These are phyloP conservation scores for Pseudopyricularia cyperi DNA, from an alignment of 2,329 filamentous ascomycete genomes.

Conservation along the genomic window DNA sequence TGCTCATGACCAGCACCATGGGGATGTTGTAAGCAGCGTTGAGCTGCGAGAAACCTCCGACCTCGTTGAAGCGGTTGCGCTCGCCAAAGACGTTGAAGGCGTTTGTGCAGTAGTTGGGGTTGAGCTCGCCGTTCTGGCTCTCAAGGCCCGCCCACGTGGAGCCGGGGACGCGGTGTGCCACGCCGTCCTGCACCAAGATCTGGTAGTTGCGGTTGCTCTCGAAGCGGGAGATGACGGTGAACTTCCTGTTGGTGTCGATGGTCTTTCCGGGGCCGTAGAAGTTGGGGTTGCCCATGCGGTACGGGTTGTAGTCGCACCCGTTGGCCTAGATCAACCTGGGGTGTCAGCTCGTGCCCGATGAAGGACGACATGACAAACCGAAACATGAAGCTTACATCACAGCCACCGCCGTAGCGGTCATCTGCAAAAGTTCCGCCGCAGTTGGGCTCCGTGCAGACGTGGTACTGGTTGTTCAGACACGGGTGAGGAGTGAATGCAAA, in stretches of 20 bases:
- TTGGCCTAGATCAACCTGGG: no score
- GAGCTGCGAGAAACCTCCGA: constrained; percentile 41
- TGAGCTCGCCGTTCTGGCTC: constrained; percentile 27
- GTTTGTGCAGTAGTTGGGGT: constrained; percentile 37
- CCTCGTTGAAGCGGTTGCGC: constrained; percentile 32
- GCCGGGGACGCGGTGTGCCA: constrained; percentile 33
- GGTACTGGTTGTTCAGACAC: constrained; percentile 34
- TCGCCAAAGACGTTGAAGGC: constrained; percentile 41
- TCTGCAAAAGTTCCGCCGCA: constrained; percentile 35
- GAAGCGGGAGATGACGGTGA: constrained; percentile 52
- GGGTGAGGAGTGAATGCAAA: constrained; percentile 49
- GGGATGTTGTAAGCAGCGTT: constrained; percentile 36
- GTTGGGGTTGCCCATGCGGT: constrained; percentile 44
- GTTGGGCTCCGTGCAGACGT: constrained; percentile 29
- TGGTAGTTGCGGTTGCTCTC: constrained; percentile 33
- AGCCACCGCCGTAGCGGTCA: constrained; percentile 43
- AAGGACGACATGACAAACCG: no score
- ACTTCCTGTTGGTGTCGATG: constrained; percentile 41
- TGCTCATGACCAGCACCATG: constrained; percentile 49
- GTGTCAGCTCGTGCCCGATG: no score
- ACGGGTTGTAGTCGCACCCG: constrained; percentile 56
- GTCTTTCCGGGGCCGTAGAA: constrained; percentile 48
- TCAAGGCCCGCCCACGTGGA: constrained; percentile 12
- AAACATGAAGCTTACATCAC: no score
- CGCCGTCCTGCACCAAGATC: constrained; percentile 45